Evolutionary conservation across 1,284 basidiomycete genomes (phyloP), one percentile per base, ranked within the genome.

Genomic region (Cryptococcus hybrid): DNA sequence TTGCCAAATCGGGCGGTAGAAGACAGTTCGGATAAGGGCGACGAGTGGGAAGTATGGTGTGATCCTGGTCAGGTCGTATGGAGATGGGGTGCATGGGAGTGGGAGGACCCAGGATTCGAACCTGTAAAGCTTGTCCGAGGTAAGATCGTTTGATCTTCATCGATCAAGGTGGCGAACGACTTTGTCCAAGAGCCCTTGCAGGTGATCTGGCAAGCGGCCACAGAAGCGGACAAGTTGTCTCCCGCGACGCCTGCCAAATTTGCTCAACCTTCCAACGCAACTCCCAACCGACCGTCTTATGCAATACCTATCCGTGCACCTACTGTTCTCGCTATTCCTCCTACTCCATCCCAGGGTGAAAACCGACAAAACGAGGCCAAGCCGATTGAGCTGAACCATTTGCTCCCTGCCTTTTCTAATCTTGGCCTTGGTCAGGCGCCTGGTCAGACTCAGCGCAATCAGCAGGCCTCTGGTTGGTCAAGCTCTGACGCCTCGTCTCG

Each of bases 1-100:
- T 78, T 50, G 69, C 63, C 13, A 43, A 55, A 6, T 57, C 51
- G 6, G 60, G 59, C 30, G 49, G 39, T 2, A 53, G 58, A 59
- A 3, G 54, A 57, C 45, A 46, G 51, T 18, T 63, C 59, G 3
- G 55, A 63, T 18, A 64, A 62, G 37, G 77, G 77, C 73, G 56
- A 64, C n/a, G 65, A 63, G 36, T 78, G 77, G 77, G 71, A 78
- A 58, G 70, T 69, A 6, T 78, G 76, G 76, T 74, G 75, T 54
- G 77, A 78, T 68, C 77, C 77, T 12, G 77, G 77, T 8, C 66
- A 68, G 57, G 74, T 78, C 7, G 64, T 68, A 38, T 77, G 72
- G 74, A 62, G 77, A 47, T 74, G 71, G 64, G 77, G 77, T 1
- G 70, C 68, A 3, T 77, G 76, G 76, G 69, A 72, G 13, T 78